phyloP scores from a whole-genome alignment of 2,329 filamentous ascomycete species.

The Calcarisporium arbuscula region DNA sequence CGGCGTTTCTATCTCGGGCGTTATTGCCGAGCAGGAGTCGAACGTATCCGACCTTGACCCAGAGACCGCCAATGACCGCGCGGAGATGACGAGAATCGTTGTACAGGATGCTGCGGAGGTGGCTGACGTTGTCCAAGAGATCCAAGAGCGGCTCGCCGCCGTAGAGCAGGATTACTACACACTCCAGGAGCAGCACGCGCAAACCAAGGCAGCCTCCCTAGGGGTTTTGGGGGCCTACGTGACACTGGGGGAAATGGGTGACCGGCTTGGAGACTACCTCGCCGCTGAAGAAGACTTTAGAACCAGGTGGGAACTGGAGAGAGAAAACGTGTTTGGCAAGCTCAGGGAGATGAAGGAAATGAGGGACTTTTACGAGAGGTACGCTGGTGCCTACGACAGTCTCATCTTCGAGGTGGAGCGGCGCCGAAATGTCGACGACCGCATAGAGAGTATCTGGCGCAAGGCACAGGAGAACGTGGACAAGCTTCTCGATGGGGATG shows the following conservation, averaged over 20 bases:
- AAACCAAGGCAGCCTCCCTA: conserved; percentile 40
- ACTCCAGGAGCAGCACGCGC: conserved; percentile 57
- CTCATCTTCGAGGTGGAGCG: conserved; percentile 79
- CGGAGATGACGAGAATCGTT: conserved; percentile 78
- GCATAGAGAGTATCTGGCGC: conserved; percentile 66
- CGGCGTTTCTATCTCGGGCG: conserved; percentile 57
- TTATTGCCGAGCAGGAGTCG: conserved; percentile 54
- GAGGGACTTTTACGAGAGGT: conserved; percentile 79
- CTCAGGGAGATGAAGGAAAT: conserved; percentile 73
- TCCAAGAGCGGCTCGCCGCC: conserved; percentile 66
- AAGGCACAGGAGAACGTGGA: conserved; percentile 75
- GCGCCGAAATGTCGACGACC: conserved; percentile 64
- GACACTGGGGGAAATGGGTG: conserved; percentile 61
- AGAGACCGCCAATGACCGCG: conserved; percentile 67
- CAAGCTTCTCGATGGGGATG: conserved; percentile 67
- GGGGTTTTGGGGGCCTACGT: conserved; percentile 57
- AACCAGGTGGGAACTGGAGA: conserved; percentile 67
- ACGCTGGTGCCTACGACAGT: conserved; percentile 76
- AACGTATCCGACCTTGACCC: conserved; percentile 53
- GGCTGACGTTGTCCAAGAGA: conserved; percentile 60
- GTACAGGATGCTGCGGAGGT: conserved; percentile 63
- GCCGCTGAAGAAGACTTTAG: conserved; percentile 59
- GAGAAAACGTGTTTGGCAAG: conserved; percentile 59
- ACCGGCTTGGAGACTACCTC: conserved; percentile 58
- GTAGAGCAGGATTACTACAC: conserved; percentile 68